A percentile compares a stretch with the other conserved stretches of the same genome.
phyloP scores from a whole-genome alignment of 225 moss, liverwort and hornwort species.

The Physcomitrellopsis africana region DNA sequence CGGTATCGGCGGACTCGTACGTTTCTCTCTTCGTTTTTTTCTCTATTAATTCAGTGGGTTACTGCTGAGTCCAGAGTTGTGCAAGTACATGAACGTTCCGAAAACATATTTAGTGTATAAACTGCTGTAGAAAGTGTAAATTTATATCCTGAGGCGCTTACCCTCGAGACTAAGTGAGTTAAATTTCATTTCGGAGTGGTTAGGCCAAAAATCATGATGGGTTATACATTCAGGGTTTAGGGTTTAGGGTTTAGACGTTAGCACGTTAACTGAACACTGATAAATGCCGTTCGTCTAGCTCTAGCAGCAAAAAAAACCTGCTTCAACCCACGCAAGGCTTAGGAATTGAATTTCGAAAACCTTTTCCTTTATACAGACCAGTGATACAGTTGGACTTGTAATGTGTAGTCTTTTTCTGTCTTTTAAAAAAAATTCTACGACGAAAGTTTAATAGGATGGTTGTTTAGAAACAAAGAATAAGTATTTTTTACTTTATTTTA shows the following conservation, averaged over 20 bases:
- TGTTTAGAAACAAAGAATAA: not conserved
- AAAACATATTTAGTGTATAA: too few species aligned
- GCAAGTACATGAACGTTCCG: not conserved
- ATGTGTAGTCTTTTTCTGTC: too few species aligned
- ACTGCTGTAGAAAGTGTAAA: too few species aligned
- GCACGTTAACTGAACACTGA: not conserved
- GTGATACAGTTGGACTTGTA: too few species aligned
- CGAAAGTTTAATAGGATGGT: too few species aligned
- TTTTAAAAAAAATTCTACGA: too few species aligned
- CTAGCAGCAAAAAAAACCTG: too few species aligned
- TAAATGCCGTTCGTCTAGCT: not conserved
- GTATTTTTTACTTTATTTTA: too few species aligned
- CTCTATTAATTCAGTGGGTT: not conserved
- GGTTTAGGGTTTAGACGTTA: slow-evolving; percentile 29
- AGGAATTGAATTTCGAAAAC: too few species aligned
- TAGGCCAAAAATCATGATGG: not conserved
- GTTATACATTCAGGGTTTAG: slow-evolving; percentile 27
- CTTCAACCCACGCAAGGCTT: too few species aligned
- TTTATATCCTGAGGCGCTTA: not conserved
- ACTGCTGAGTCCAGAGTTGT: not conserved
- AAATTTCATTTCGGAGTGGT: slow-evolving; percentile 8
- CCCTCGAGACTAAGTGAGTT: not conserved
- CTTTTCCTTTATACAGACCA: too few species aligned
- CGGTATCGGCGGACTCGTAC: slow-evolving; percentile 88
- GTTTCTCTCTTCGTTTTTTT: slow-evolving; percentile 4